Conservation (phyloP, 2,329 filamentous ascomycete species). For the Chaetothyriales sp. region DNA sequence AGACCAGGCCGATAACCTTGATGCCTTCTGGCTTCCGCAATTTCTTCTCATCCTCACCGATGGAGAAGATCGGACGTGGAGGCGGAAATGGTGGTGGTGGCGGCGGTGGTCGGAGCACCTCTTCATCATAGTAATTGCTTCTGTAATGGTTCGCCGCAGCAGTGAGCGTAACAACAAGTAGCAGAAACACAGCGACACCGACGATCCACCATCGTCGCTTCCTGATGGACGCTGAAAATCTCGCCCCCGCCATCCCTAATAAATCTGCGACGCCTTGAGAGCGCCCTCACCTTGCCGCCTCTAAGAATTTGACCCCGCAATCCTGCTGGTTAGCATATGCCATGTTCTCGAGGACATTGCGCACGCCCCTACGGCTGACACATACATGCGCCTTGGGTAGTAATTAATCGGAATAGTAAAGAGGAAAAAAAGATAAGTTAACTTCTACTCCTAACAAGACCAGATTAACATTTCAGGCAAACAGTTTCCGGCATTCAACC, state of each 20-base stretch:
- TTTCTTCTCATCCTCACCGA: slow-evolving; percentile 1
- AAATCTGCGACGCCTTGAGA: background rate
- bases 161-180: background rate
- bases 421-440: no score
- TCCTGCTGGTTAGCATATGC: background rate
- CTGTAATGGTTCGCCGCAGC: background rate
- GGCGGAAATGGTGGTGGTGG: background rate
- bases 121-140: background rate
- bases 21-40: slow-evolving; percentile 5
- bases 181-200: background rate
- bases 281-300: no score
- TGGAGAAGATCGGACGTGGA: background rate
- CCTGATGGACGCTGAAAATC: background rate
- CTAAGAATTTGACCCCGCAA: background rate
- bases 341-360: no score
- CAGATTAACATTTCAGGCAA: no score
- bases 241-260: background rate
- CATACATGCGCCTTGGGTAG: no score
- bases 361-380: no score
- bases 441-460: no score
- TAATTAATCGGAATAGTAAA: no score
- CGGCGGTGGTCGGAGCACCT: background rate
- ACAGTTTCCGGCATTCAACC: no score
- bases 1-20: slow-evolving; percentile 32
- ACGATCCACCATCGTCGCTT: background rate